Evolutionary conservation across 495 filamentous ascomycete genomes (phyloP), one percentile per base, ranked within the genome.

Genomic region (Xylaria longipes): DNA sequence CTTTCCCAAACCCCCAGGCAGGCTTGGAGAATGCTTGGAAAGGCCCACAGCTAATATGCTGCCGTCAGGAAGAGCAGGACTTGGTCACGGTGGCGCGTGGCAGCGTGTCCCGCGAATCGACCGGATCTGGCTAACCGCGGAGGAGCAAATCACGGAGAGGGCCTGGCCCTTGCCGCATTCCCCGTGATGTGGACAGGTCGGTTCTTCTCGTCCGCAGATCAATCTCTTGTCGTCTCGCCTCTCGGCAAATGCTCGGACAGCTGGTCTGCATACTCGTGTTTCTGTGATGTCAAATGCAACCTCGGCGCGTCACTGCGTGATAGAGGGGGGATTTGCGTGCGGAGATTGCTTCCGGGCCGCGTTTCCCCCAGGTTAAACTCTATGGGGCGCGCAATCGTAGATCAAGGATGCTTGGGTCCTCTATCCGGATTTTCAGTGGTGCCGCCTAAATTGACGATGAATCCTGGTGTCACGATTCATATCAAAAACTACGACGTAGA

Each of bases 161-260:
- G 35, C 64, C 39, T 50, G 22, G 41, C 68, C 69, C 72, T 68
- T 71, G 62, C 73, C 69, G 71, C 7, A 31, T 71, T 72, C 75
- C 73, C 56, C 48, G 71, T 27, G 66, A 56, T 27, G 35, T n/a
- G 33, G 66, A 72, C 73, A 70, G 67, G 69, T 75, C 72, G 72
- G 72, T 50, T 70, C 11, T 54, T 72, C 75, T 76, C 56, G 74
- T 69, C 71, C 72, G 70, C 72, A 63, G 68, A 90, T 65, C 98
- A 93, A 27, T 50, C 8, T 29, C 63, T 22, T 37, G 27, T 35
- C 9, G 6, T 45, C 12, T 60, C 41, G 52, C 66, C 48, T 50
- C 58, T 70, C 95, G 77, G 88, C 92, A 31, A 92, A 94, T 74
- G 87, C 89, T 69, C 86, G 87, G 48, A 87, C 89, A 90, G 41